Conservation (phyloP, 176 grass and related monocot genomes). For the Eleusine indica region DNA sequence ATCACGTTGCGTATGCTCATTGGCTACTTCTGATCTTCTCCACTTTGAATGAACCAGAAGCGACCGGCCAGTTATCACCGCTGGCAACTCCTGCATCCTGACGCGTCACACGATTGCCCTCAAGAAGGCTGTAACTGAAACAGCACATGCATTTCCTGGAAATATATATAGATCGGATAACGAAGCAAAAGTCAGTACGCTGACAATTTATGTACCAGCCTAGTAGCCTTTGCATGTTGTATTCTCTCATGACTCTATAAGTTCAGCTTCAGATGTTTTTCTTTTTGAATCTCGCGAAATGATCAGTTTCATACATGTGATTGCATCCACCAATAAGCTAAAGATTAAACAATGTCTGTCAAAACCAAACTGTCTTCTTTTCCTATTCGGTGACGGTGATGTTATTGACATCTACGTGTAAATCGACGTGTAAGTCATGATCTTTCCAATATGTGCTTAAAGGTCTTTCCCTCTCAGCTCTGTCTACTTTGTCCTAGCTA, state of each 20-base stretch:
- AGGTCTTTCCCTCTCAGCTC: slow-evolving; percentile 9
- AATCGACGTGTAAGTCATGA: slow-evolving; percentile 30
- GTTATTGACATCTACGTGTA: slow-evolving; percentile 18
- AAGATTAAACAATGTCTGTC: neutral
- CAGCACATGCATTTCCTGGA: neutral
- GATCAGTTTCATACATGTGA: slow-evolving; percentile 16
- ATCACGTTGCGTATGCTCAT: slow-evolving; percentile 12
- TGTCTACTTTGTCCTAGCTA: slow-evolving; percentile 20
- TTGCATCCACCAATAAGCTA: slow-evolving; percentile 13
- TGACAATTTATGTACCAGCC: neutral
- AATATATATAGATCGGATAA: neutral
- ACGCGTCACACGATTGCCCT: neutral
- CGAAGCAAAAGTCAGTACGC: neutral
- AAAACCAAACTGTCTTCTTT: neutral
- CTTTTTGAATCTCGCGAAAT: neutral
- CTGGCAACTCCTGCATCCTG: slow-evolving; percentile 1
- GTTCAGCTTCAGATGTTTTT: neutral
- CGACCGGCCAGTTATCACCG: neutral
- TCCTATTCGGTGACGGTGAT: slow-evolving; percentile 11
- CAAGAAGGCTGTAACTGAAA: neutral
- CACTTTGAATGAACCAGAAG: slow-evolving; percentile 35
- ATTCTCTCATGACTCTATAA: neutral
- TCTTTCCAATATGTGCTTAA: neutral
- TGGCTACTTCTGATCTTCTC: slow-evolving; percentile 2
- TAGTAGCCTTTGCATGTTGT: neutral